A percentile compares a stretch with the other conserved stretches of the same genome.
phyloP scores from a whole-genome alignment of 2,329 filamentous ascomycete species.

The Arthroderma uncinatum region DNA sequence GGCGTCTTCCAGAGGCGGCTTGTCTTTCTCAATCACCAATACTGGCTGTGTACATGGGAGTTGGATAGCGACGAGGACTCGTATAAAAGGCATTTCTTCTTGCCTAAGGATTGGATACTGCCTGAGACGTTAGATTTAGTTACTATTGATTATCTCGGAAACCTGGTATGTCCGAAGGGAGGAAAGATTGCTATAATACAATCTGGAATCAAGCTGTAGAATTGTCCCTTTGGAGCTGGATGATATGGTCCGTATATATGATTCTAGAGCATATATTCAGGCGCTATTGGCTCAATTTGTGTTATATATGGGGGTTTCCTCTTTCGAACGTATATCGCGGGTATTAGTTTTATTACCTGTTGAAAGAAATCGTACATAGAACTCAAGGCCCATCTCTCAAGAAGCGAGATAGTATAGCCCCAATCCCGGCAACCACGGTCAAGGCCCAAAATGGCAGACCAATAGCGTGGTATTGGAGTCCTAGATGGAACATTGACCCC shows the following conservation, averaged over 20 bases:
- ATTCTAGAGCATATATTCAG: too few species aligned
- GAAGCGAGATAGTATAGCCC: background rate
- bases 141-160: conserved; percentile 15
- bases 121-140: conserved; percentile 16
- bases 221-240: too few species aligned
- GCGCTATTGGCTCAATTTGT: too few species aligned
- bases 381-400: background rate
- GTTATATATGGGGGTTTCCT: too few species aligned
- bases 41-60: conserved; percentile 18
- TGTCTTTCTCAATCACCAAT: conserved; percentile 16
- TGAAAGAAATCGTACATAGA: too few species aligned
- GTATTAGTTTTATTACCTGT: too few species aligned
- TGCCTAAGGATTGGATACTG: conserved; percentile 23
- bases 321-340: too few species aligned
- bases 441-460: conserved; percentile 8
- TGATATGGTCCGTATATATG: too few species aligned
- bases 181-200: conserved; percentile 19
- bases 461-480: conserved; percentile 1
- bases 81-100: conserved; percentile 19
- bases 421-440: background rate
- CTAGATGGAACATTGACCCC: conserved; percentile 37
- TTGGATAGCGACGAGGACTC: conserved; percentile 6
- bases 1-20: conserved; percentile 9
- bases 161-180: conserved; percentile 21
- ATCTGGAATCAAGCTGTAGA: background rate